phyloP scores from a whole-genome alignment of 2,329 filamentous ascomycete species.

The Ophiostoma tasmaniense region DNA sequence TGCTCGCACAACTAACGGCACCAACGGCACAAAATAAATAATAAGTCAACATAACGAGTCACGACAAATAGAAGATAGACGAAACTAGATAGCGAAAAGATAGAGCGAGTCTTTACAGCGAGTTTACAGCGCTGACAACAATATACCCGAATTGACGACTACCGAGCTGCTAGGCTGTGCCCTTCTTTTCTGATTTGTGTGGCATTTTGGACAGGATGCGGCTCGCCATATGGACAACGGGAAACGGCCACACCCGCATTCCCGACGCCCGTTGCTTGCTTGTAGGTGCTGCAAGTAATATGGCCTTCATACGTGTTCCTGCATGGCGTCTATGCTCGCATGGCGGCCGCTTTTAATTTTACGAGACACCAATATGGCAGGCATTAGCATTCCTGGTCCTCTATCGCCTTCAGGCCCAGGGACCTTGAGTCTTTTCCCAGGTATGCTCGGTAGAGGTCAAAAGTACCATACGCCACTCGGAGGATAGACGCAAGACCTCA shows the following conservation, averaged over 20 bases:
- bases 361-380: not conserved
- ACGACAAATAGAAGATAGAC: not conserved
- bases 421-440: not conserved
- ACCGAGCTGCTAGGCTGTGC: not conserved
- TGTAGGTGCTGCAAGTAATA: not conserved
- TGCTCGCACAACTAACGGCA: not conserved
- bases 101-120: not conserved
- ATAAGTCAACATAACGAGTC: not conserved
- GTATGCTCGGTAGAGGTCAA: not conserved
- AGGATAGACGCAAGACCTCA: not conserved
- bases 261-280: not conserved
- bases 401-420: too few relatives aligned
- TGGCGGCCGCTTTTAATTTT: not conserved
- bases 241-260: not conserved
- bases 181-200: not conserved
- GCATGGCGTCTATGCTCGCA: not conserved
- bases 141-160: slow-evolving; percentile 2
- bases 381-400: not conserved
- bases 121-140: not conserved
- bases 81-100: not conserved
- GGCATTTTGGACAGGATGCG: not conserved
- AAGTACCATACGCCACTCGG: not conserved
- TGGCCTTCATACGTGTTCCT: not conserved
- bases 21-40: not conserved
- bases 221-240: not conserved